Evolutionary conservation across 2,329 filamentous ascomycete genomes (phyloP), one percentile per base, ranked within the genome.

Genomic region (Elsinoe batatas): DNA sequence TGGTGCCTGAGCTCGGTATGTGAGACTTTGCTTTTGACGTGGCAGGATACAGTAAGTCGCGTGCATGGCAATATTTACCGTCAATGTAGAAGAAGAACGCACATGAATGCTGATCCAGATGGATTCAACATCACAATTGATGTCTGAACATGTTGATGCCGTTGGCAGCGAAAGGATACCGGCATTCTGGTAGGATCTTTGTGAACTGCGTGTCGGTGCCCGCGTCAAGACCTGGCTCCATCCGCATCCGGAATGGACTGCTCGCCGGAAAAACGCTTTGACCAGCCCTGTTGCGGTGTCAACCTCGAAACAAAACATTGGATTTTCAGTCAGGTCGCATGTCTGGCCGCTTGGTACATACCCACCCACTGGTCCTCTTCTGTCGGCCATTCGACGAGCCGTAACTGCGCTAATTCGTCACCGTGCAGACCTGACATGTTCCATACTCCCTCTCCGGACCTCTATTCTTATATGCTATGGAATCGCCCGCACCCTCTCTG

Each of bases 391-490:
- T 46, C 38, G 53, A 55, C 53, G 26, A 47, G 10, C 53, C 53
- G 26, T 26, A 46, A 22, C 53, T 44, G 35, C 47, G 17, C 47
- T 51, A 51, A 17, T 30, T 36, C 47, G 47, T 51, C 47, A 51
- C 47, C 17, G 47, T 51, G 47, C 47, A 51, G 47, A 20, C 47
- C 17, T 51, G 47, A 51, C 47, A 51, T 51, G 47, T 51, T 51
- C 33, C 47, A 26, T 35, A 18, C 33, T 51, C 38, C 47, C 17
- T 18, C 47, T 18, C 32, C 47, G 12, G 32, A 13, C 33, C 47
- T 22, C 35, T 38, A 51, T 51, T 51, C 47, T 51, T 51, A 51
- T 37, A 51, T 51, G 47, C 47, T 51, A 51, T 51, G 47, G 47
- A 35, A 51, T 51, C 26, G 26, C 47, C 18, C 47, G 17, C 47